Evolutionary conservation across 2,329 filamentous ascomycete genomes (phyloP), one percentile per base, ranked within the genome.

Genomic region (Colletotrichum graminicola): DNA sequence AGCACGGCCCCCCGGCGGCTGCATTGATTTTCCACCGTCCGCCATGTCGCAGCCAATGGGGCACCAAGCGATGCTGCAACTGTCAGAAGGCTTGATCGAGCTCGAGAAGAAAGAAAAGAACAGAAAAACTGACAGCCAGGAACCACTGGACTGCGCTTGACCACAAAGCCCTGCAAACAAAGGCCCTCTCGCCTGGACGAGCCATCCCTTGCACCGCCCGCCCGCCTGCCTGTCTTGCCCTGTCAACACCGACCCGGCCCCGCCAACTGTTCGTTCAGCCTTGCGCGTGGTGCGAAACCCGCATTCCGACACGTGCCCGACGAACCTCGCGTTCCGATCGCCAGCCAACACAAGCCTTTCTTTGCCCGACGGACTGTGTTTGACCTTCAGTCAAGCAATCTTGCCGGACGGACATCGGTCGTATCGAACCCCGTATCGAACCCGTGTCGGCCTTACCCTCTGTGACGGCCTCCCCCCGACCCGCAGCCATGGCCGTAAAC

Each of bases 401-500:
- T 21, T 14, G 32, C 32, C 21, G 26, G 47, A 26, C 49, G 16
- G 29, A 16, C 12, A 29, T 29, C 23, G 12, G 3, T 51, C 14
- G 12, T 29, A 52, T 29, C 49, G 49, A 18, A 18, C 34, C 14
- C 26, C 14, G 12, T 29, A 52, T 29, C 49, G 49, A 29, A 18
- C 34, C 52, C n/a, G 52, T n/a, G 52, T 23, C n/a, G n/a, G 34
- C 67, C 14, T 14, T 21, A 29, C 29, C 21, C 36, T 11, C 11
- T 18, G 32, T 49, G 34, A 49, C 39, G 3, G 29, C 34, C 26
- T 21, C 8, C 5, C 21, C 49, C 23, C 54, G 47, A 56, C 36
- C 39, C 54, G 47, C 56, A 57, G 62, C 49, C 39, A 83, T 84
- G 82, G 77, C 80, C 14, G 77, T 83, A 75, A 81, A 82, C 59